phyloP scores from a whole-genome alignment of 1,139 yeast species.

The Lizanozyma gosingica region DNA sequence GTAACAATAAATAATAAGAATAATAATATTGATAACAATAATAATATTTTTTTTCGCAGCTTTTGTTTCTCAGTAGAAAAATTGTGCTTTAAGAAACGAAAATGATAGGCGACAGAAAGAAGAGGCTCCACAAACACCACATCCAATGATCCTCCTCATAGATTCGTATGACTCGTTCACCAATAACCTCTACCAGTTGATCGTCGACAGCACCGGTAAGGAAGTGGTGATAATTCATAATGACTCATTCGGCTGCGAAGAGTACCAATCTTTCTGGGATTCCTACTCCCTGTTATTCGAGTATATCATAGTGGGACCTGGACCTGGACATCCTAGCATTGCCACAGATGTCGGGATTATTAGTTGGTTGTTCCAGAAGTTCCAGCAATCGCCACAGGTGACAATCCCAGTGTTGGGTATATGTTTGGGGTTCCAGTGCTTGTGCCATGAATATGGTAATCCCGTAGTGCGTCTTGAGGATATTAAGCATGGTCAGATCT shows the following conservation, averaged over 20 bases:
- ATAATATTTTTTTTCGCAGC: too few relatives aligned
- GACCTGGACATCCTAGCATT: constrained; percentile 83
- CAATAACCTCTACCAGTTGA: constrained; percentile 61
- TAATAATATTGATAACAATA: too few relatives aligned
- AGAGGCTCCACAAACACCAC: too few relatives aligned
- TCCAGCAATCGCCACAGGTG: constrained; percentile 9
- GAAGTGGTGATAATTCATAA: constrained; percentile 66
- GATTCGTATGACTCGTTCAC: constrained; percentile 96
- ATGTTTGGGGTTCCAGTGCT: constrained; percentile 85
- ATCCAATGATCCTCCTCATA: constrained; percentile 57
- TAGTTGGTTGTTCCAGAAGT: constrained; percentile 37
- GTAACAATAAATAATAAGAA: too few relatives aligned
- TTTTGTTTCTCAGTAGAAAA: too few relatives aligned
- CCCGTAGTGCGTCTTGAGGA: constrained; percentile 41
- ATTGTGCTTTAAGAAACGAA: too few relatives aligned
- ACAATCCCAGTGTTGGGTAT: constrained; percentile 76
- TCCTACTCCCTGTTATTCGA: constrained; percentile 45
- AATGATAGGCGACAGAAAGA: too few relatives aligned
- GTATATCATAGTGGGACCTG: constrained; percentile 87
- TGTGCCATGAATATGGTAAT: constrained; percentile 63
- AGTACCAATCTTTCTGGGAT: constrained; percentile 27
- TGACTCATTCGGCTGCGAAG: constrained; percentile 43
- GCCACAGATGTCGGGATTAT: constrained; percentile 67
- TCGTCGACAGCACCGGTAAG: constrained; percentile 46
- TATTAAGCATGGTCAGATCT: constrained; percentile 84